Base-by-base conservation (phyloP, 495 filamentous ascomycete genomes). In the Tricharina praecox region DNA sequence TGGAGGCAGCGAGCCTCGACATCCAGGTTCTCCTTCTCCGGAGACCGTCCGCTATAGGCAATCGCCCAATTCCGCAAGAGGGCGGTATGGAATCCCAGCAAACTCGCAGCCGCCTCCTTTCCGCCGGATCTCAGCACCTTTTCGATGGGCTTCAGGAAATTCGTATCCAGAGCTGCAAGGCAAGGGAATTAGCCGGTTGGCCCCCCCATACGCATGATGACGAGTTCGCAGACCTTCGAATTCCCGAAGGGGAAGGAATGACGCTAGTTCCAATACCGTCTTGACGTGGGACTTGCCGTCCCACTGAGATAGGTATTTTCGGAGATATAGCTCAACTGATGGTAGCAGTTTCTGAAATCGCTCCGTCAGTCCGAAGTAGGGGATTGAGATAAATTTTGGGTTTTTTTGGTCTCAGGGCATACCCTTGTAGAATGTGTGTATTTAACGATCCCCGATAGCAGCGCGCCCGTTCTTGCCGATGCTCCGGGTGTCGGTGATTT, bases 51-150 rank as follows among this genome's bases (percentile, higher is more conserved):
- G 35, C 43, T 40, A 32, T 61, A 51, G 16, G 50, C 58, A 32
- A 75, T 55, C 4, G 73, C 71, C 84, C 85, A 93, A 58, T 75
- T 72, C 0, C 65, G 68, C 36, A 88, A 71, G 20, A 93, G 66
- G n/a, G 53, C 58, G 3, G 76, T 77, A 63, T 87, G 90, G 53
- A 86, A 82, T 11, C 63, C 66, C 7, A 92, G 65, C 3, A 92
- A 65, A 9, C 25, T 49, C 21, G 40, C 30, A 33, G 38, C 52
- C 20, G 50, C 49, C 38, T 32, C 21, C 8, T 59, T 30, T n/a
- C 10, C 47, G 13, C 34, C 44, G 20, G 13, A 21, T 13, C 36
- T 45, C 16, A 54, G 37, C 11, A 68, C 67, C 3, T 49, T 59
- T 61, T 93, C 81, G 36, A 84, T 52, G 5, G 67, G 72, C 8